Percentiles rank a stretch among this genome's conserved stretches.
These are phyloP conservation scores for Fusarium sp. DNA, from an alignment of 2,329 filamentous ascomycete species.

Conservation along the genomic window DNA sequence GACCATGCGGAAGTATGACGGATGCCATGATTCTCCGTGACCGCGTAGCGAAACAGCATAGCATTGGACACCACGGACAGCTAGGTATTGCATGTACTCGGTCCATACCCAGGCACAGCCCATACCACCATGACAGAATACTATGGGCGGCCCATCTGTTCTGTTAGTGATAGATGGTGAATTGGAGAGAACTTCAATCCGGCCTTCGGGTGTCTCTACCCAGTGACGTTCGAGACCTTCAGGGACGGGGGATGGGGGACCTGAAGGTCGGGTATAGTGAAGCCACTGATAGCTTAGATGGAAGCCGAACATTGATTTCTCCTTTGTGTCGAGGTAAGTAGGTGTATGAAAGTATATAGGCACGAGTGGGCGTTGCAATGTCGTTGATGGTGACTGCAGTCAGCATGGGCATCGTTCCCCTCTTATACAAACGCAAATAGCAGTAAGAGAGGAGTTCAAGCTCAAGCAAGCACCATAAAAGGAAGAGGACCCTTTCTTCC, in stretches of 20 bases:
- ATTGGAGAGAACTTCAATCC: constrained; percentile 62
- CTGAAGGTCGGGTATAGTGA: constrained; percentile 40
- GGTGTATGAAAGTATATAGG: neutral
- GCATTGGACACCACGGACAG: constrained; percentile 57
- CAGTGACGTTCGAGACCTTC: constrained; percentile 56
- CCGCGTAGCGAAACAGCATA: constrained; percentile 65
- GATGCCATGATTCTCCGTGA: constrained; percentile 64
- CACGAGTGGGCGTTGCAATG: neutral
- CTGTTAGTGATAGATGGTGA: constrained; percentile 40
- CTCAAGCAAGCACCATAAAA: neutral
- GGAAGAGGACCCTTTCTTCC: neutral
- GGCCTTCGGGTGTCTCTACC: constrained; percentile 57
- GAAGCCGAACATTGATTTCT: constrained; percentile 41
- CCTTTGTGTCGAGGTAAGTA: neutral
- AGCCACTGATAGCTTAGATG: constrained; percentile 46
- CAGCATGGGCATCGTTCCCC: neutral
- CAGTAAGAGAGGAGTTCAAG: neutral
- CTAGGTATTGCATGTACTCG: constrained; percentile 62
- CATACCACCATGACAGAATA: constrained; percentile 67
- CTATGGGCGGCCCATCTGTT: constrained; percentile 51
- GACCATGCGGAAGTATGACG: constrained; percentile 60
- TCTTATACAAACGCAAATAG: constrained; percentile 12
- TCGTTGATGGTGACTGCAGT: neutral
- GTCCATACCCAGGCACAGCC: constrained; percentile 65
- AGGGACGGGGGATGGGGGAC: constrained; percentile 45